Conservation (phyloP, 257 asterid genomes). For the Thymus mandschuricus region DNA sequence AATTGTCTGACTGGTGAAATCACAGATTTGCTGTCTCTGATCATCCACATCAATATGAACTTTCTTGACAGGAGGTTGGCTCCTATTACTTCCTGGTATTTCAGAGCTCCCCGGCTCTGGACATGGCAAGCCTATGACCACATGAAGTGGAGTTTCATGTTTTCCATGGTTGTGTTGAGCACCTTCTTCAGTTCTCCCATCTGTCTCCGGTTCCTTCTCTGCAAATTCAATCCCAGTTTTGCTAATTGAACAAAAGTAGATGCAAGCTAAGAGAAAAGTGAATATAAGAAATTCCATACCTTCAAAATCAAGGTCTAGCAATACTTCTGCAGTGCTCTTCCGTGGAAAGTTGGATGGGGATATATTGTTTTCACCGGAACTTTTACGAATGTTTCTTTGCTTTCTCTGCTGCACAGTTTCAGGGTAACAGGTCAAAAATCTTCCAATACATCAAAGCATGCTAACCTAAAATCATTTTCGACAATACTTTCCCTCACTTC, state of each 20-base stretch:
- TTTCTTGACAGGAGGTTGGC: conserved; percentile 33
- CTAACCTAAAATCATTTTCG: background rate
- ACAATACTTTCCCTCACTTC: background rate
- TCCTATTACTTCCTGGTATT: conserved; percentile 36
- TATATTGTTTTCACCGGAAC: conserved; percentile 25
- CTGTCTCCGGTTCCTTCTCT: conserved; percentile 46
- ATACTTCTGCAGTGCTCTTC: conserved; percentile 33
- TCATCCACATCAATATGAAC: conserved; percentile 34
- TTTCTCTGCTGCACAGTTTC: conserved; percentile 51
- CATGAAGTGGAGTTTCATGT: conserved; percentile 40
- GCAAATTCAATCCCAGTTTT: conserved; percentile 36
- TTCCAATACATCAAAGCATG: conserved; percentile 15
- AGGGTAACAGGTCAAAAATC: conserved; percentile 14
- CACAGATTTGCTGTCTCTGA: conserved; percentile 35
- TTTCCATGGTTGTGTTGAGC: conserved; percentile 37
- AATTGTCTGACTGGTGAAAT: conserved; percentile 29
- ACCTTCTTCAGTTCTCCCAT: conserved; percentile 42
- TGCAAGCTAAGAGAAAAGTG: conserved; percentile 11
- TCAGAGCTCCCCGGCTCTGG: conserved; percentile 42
- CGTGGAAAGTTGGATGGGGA: conserved; percentile 32
- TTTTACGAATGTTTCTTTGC: conserved; percentile 36
- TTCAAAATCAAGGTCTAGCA: conserved; percentile 31
- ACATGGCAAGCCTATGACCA: conserved; percentile 70
- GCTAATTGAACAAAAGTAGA: conserved; percentile 18
- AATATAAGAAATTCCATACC: conserved; percentile 31